Conservation (phyloP, 73 alveolate genomes). For the Paramecium sexaurelia region DNA sequence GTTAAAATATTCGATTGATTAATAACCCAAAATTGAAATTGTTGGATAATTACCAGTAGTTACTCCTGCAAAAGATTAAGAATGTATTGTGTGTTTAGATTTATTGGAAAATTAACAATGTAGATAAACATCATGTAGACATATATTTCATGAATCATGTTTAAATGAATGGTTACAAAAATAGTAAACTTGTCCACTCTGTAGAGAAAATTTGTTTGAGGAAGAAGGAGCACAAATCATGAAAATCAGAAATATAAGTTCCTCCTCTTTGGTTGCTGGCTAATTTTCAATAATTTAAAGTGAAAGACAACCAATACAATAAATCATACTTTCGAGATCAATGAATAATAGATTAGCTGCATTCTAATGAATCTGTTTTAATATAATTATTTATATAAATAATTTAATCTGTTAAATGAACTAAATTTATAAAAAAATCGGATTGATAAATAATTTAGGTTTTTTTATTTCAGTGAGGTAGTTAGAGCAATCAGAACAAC, state of each 20-base stretch:
- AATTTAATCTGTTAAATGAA: neutral
- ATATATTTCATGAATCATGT: constrained; percentile 36
- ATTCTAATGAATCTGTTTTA: constrained; percentile 15
- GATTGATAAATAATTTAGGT: neutral
- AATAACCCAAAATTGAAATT: neutral
- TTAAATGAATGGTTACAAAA: constrained; percentile 27
- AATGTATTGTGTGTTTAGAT: constrained; percentile 38
- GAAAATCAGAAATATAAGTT: neutral
- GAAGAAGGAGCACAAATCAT: neutral
- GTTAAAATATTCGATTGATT: neutral
- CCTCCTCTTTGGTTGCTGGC: neutral
- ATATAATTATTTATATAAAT: neutral
- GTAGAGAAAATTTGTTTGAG: constrained; percentile 27
- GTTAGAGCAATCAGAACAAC: neutral
- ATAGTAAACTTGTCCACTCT: constrained; percentile 30
- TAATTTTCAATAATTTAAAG: neutral
- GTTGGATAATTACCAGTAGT: constrained; percentile 8
- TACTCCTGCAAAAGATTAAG: constrained; percentile 37
- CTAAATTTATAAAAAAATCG: neutral
- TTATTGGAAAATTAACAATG: constrained; percentile 16
- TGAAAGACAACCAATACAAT: constrained; percentile 33
- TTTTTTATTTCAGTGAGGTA: neutral
- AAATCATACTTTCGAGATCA: constrained; percentile 13
- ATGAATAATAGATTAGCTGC: constrained; percentile 28
- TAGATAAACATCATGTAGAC: constrained; percentile 22